Conservation (phyloP, 352 stramenopile genomes). For the Globisporangium spiculum region DNA sequence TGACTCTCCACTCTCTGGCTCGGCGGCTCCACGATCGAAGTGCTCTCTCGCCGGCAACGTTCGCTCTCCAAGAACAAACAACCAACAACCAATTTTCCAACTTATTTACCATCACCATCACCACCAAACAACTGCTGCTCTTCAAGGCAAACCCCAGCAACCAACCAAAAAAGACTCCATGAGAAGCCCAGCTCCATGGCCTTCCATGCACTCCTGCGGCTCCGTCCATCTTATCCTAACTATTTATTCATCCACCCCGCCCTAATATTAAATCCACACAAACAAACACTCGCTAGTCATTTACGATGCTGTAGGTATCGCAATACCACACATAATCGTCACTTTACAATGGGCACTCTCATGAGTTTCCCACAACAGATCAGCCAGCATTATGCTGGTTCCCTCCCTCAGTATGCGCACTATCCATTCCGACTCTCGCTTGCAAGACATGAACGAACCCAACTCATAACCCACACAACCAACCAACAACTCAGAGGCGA, state of each 20-base stretch:
- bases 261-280: constrained; percentile 7
- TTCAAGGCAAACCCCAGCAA: constrained; percentile 1
- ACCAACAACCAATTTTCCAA: neutral
- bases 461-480: neutral
- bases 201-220: neutral
- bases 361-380: neutral
- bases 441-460: neutral
- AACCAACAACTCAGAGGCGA: neutral
- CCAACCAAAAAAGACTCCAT: neutral
- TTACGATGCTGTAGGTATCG: neutral
- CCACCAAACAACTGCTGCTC: neutral
- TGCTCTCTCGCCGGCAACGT: neutral
- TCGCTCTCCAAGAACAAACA: neutral
- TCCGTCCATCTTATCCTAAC: neutral
- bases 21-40: constrained; percentile 9
- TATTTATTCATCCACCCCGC: constrained; percentile 7
- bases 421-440: neutral
- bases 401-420: neutral
- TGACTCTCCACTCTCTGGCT: neutral
- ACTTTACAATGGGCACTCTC: neutral
- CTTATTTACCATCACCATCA: constrained; percentile 6
- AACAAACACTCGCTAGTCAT: neutral
- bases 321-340: neutral
- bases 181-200: neutral
- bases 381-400: neutral